Conservation (phyloP, 257 asterid species). For the Coffea eugenioides region DNA sequence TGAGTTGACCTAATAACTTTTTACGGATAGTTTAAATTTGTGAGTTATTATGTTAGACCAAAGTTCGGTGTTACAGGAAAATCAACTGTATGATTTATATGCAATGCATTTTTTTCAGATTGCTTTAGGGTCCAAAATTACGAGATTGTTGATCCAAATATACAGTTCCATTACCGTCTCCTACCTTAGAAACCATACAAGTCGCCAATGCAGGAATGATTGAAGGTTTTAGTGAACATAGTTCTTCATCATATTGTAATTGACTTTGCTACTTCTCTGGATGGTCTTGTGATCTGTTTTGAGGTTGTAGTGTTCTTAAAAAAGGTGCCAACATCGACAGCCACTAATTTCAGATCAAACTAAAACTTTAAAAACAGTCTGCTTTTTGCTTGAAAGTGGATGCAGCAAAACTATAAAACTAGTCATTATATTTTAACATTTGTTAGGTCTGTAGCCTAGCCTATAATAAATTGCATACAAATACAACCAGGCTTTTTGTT, state of each 20-base stretch:
- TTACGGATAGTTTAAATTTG: too few relatives aligned
- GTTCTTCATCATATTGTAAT: neutral
- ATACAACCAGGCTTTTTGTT: neutral
- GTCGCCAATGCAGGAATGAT: neutral
- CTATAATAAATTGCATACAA: neutral
- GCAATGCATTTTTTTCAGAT: neutral
- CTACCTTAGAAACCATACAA: neutral
- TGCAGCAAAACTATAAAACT: neutral
- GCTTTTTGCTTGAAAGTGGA: neutral
- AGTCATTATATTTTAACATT: neutral
- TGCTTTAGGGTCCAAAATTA: neutral
- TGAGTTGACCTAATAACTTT: too few relatives aligned
- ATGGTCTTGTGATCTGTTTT: constrained; percentile 35
- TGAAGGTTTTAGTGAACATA: too few relatives aligned
- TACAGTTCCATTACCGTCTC: neutral
- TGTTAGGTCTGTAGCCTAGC: neutral
- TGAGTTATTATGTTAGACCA: too few relatives aligned
- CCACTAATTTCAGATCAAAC: constrained; percentile 4
- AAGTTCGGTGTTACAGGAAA: too few relatives aligned
- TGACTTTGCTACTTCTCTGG: neutral
- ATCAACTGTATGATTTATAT: too few relatives aligned
- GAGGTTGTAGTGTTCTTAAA: constrained; percentile 28
- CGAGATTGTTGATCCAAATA: neutral
- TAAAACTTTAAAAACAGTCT: neutral
- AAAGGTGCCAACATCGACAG: constrained; percentile 16